Conservation (phyloP, 768 basidiomycete genomes). For the Dentipellis sp. region DNA sequence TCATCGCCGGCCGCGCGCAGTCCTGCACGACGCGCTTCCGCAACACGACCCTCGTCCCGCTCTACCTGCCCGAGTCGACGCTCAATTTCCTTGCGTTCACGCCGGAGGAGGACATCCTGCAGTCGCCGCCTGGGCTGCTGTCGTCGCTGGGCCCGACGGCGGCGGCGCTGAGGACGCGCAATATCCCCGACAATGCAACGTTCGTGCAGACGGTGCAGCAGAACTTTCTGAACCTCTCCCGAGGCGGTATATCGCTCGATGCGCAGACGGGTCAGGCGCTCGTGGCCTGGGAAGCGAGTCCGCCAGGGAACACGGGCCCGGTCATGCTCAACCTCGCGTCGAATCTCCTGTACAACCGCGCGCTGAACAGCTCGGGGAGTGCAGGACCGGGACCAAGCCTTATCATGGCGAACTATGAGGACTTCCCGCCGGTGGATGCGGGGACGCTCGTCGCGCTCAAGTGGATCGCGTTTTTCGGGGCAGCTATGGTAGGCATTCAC, state of each 20-base stretch:
- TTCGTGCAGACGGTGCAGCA: slow-evolving; percentile 46
- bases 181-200: slow-evolving; percentile 46
- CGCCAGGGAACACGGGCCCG: slow-evolving; percentile 49
- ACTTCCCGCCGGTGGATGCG: slow-evolving; percentile 46
- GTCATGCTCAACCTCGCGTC: slow-evolving; percentile 58
- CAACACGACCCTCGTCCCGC: slow-evolving; percentile 29
- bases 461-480: slow-evolving; percentile 71
- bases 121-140: slow-evolving; percentile 46
- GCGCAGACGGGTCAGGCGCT: slow-evolving; percentile 37
- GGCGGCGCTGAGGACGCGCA: slow-evolving; percentile 24
- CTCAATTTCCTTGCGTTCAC: slow-evolving; percentile 24
- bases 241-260: slow-evolving; percentile 66
- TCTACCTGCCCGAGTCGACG: slow-evolving; percentile 48
- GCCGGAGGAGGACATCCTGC: slow-evolving; percentile 26
- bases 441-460: slow-evolving; percentile 55
- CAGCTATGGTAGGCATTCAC: slow-evolving; percentile 45
- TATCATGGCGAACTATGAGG: slow-evolving; percentile 47
- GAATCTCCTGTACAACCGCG: slow-evolving; percentile 58
- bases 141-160: slow-evolving; percentile 35
- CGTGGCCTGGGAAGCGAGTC: slow-evolving; percentile 63
- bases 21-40: slow-evolving; percentile 38
- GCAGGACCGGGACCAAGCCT: slow-evolving; percentile 31
- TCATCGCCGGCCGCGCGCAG: slow-evolving; percentile 40
- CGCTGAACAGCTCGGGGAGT: slow-evolving; percentile 42
- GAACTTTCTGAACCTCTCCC: slow-evolving; percentile 43